Conservation (phyloP, 441 rosid genomes). For the Gossypium aridum region DNA sequence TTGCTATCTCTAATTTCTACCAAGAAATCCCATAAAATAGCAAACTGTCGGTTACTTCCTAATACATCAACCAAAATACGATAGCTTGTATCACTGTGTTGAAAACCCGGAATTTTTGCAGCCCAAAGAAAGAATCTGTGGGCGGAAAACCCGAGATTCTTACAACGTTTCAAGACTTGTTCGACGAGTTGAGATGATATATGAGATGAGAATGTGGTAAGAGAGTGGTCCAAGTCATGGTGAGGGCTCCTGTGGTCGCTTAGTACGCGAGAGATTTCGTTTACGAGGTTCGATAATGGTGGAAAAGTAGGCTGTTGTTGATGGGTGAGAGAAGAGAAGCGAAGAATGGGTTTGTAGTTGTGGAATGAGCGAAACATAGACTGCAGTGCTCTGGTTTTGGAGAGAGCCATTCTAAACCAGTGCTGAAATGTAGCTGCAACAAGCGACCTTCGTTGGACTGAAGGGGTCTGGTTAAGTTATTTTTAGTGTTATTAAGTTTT, state of each 20-base stretch:
- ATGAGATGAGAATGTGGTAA: slow-evolving; percentile 34
- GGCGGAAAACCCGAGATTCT: slow-evolving; percentile 73
- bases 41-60: slow-evolving; percentile 60
- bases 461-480: no score
- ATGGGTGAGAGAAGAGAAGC: slow-evolving; percentile 27
- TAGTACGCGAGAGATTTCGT: slow-evolving; percentile 64
- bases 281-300: slow-evolving; percentile 45
- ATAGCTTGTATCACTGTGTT: slow-evolving; percentile 50
- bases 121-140: slow-evolving; percentile 96
- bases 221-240: slow-evolving; percentile 67
- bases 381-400: slow-evolving; percentile 7
- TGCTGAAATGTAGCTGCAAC: not conserved
- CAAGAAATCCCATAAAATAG: slow-evolving; percentile 78
- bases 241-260: slow-evolving; percentile 77
- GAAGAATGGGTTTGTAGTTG: slow-evolving; percentile 13
- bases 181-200: slow-evolving; percentile 59
- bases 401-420: slow-evolving; percentile 32
- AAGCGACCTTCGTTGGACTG: no score
- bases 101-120: slow-evolving; percentile 44
- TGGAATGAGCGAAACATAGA: slow-evolving; percentile 22
- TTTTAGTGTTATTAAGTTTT: no score
- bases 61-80: slow-evolving; percentile 66
- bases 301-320: slow-evolving; percentile 13
- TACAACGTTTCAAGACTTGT: slow-evolving; percentile 82
- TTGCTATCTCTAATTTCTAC: slow-evolving; percentile 53